Evolutionary conservation across 208 protist species (phyloP), one percentile per base, ranked within the genome.

Genomic region (Leishmania arabica): DNA sequence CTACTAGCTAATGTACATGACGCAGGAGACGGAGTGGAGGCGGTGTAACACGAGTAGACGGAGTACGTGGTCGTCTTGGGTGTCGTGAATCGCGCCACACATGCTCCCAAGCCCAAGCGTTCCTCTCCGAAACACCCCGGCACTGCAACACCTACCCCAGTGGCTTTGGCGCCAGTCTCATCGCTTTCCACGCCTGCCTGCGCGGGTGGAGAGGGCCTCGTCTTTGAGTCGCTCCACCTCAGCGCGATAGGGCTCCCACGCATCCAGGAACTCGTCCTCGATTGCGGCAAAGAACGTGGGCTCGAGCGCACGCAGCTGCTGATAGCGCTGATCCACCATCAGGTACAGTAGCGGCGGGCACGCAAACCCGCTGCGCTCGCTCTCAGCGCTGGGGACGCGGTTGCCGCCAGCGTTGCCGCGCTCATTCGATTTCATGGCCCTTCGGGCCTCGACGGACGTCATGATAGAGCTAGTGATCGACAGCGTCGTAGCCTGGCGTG

Each of bases 221-320:
- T 97, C 92, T 9, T 92, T 87, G 31, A 89, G 75, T 34, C 90
- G 85, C 68, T 96, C 92, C 82, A 97, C 93, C 83, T 96, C 93
- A 3, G 69, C 84, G 37, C 91, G 89, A 80, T 96, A 96, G 31
- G 92, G 93, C 84, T 95, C 92, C 93, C 95, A 97, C 76, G 91
- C 54, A 58, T 91, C 87, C 34, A 97, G 56, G 15, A 97, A 94
- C 45, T 82, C 84, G 72, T 89, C 87, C 65, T 97, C 92, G 47
- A 97, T 84, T 0, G 90, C 87, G 19, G 90, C 86, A 78, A 93
- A 95, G 71, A 97, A 80, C 13, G 94, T 97, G 31, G 94, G 94
- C 82, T 96, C 94, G 13, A 96, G 89, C 45, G 89, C 87, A 47
- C 92, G 92, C 64, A 97, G 81, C 40, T 79, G 75, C 40, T 84